A percentile compares a stretch with the other conserved stretches of the same genome.
Conservation (phyloP, 345 rosid genomes). For the Odontarrhena argentea region DNA sequence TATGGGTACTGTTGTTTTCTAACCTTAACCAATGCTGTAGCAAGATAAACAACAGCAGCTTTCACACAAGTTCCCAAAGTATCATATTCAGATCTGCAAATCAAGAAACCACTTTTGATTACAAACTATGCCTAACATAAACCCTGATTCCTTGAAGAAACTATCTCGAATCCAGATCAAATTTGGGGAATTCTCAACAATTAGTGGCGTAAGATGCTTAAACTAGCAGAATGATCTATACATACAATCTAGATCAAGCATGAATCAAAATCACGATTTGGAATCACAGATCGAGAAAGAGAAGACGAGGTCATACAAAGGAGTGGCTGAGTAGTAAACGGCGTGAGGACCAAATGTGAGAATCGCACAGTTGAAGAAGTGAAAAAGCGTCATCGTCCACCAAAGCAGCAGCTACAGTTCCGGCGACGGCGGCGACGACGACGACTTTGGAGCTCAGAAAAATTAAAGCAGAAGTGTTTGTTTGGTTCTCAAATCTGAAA, state of each 20-base stretch:
- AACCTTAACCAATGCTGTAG: constrained; percentile 91
- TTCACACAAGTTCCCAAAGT: constrained; percentile 94
- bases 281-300: constrained; percentile 32
- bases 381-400: constrained; percentile 77
- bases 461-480: constrained; percentile 6
- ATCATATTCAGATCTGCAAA: constrained; percentile 86
- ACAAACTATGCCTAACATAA: not conserved
- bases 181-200: constrained; percentile 13
- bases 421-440: constrained; percentile 26
- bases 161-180: not conserved
- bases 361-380: constrained; percentile 98
- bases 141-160: not conserved
- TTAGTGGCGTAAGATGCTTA: not conserved
- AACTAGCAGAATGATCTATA: not conserved
- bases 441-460: constrained; percentile 1
- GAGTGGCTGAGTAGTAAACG: constrained; percentile 98
- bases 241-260: not conserved
- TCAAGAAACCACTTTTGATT: not conserved
- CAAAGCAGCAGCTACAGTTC: constrained; percentile 9
- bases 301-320: constrained; percentile 50
- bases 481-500: constrained; percentile 15
- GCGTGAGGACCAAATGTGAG: constrained; percentile 99
- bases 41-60: constrained; percentile 88
- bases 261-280: not conserved
- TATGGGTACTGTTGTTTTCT: constrained; percentile 10